These are phyloP conservation scores for Entonaema liquescens DNA, from an alignment of 495 filamentous ascomycete species.

Conservation along the genomic window DNA sequence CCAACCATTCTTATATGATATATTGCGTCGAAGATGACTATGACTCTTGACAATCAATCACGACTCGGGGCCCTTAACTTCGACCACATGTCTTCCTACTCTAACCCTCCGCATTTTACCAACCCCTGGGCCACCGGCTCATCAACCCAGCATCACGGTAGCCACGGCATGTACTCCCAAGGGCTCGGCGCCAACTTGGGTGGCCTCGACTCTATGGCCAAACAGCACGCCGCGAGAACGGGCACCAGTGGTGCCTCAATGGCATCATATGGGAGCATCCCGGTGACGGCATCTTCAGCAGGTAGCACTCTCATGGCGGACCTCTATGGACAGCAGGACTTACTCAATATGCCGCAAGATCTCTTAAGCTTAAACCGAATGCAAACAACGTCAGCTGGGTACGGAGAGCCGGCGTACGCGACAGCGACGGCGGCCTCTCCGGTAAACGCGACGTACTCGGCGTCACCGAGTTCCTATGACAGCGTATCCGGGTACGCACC, in stretches of 20 bases:
- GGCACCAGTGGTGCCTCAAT: conserved; percentile 70
- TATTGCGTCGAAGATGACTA: conserved; percentile 68
- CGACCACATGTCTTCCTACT: conserved; percentile 72
- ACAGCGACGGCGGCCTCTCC: conserved; percentile 65
- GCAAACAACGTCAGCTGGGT: conserved; percentile 59
- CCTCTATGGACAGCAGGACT: conserved; percentile 70
- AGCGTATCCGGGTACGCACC: conserved; percentile 66
- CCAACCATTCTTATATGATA: conserved; percentile 38
- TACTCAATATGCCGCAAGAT: conserved; percentile 80
- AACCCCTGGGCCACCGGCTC: conserved; percentile 85
- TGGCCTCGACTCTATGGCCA: conserved; percentile 54
- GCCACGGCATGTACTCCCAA: conserved; percentile 68
- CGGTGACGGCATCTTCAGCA: conserved; percentile 74
- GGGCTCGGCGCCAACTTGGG: conserved; percentile 59
- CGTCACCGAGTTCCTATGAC: conserved; percentile 73
- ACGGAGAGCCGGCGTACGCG: conserved; percentile 57
- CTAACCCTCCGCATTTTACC: conserved; percentile 82
- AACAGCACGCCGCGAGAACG: conserved; percentile 63
- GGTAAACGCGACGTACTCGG: conserved; percentile 71
- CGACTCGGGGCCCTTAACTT: conserved; percentile 85
- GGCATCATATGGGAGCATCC: conserved; percentile 74
- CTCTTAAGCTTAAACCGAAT: conserved; percentile 67
- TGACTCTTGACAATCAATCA: conserved; percentile 88
- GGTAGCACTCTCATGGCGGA: conserved; percentile 74
- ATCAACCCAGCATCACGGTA: conserved; percentile 55